Evolutionary conservation across 2,329 filamentous ascomycete genomes (phyloP).

Genomic region (Penicillium sp.): DNA sequence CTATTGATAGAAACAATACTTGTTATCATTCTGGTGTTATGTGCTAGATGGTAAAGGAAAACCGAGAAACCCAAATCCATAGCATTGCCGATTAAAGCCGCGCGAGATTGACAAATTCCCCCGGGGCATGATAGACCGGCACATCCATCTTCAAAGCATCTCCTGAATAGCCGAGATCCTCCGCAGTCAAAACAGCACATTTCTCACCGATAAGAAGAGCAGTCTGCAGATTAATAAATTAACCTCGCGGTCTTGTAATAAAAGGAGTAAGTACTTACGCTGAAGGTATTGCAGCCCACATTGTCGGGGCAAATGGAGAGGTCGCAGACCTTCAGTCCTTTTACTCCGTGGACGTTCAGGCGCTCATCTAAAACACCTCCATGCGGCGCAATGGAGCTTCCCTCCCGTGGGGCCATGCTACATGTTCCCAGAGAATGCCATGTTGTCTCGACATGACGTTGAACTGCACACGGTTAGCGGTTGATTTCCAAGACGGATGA

Average conservation of each 20-base stretch:
- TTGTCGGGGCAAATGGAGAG: slow-evolving; percentile 76
- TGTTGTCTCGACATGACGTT: slow-evolving; percentile 72
- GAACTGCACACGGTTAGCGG: slow-evolving; percentile 40
- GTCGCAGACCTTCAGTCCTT: slow-evolving; percentile 75
- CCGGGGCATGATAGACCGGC: slow-evolving; percentile 58
- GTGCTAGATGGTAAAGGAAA: neutral
- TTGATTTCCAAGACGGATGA: neutral
- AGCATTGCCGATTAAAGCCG: slow-evolving; percentile 21
- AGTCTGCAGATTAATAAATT: slow-evolving; percentile 47
- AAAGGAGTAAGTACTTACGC: slow-evolving; percentile 26
- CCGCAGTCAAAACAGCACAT: slow-evolving; percentile 65
- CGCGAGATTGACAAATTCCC: slow-evolving; percentile 33
- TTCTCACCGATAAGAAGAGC: slow-evolving; percentile 76
- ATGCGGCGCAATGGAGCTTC: slow-evolving; percentile 77
- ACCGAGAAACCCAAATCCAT: neutral
- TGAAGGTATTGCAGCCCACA: slow-evolving; percentile 66
- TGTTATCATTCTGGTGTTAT: neutral
- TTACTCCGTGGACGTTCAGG: slow-evolving; percentile 73
- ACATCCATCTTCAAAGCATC: slow-evolving; percentile 74
- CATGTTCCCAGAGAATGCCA: slow-evolving; percentile 70
- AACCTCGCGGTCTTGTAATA: neutral
- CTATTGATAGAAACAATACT: neutral
- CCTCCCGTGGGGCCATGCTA: slow-evolving; percentile 72
- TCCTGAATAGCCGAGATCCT: slow-evolving; percentile 73
- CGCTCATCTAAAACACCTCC: slow-evolving; percentile 71